Percentiles rank a stretch among this genome's conserved stretches.
Conservation (phyloP, 805 yeast genomes). For the Candida multigemmis region DNA sequence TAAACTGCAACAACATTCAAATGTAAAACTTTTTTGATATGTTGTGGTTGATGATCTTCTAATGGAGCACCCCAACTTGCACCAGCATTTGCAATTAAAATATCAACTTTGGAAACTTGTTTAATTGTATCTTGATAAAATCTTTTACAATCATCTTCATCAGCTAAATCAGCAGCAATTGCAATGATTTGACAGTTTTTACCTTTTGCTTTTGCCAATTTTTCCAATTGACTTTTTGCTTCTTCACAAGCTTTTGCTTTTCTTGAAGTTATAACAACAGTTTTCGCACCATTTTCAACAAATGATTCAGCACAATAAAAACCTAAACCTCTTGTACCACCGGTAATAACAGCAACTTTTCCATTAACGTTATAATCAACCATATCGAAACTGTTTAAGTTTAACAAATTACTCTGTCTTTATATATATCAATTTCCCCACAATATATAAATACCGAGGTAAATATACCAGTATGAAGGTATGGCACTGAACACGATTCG, state of each 20-base stretch:
- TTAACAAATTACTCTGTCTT: not conserved
- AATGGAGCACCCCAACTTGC: conserved; percentile 71
- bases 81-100: conserved; percentile 70
- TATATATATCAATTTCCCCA: no score
- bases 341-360: conserved; percentile 60
- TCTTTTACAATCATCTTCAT: conserved; percentile 35
- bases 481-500: no score
- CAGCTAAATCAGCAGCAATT: conserved; percentile 50
- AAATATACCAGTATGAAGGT: no score
- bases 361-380: conserved; percentile 44
- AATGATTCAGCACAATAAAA: conserved; percentile 58
- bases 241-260: conserved; percentile 53
- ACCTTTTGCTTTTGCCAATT: conserved; percentile 25
- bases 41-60: conserved; percentile 49
- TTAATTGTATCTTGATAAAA: conserved; percentile 33
- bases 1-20: conserved; percentile 65
- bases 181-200: conserved; percentile 23
- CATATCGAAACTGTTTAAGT: conserved; percentile 10
- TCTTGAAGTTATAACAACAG: conserved; percentile 57
- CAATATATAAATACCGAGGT: no score
- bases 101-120: conserved; percentile 41
- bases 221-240: conserved; percentile 35
- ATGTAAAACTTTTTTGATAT: conserved; percentile 52
- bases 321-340: conserved; percentile 73
- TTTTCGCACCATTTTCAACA: conserved; percentile 51